Conservation (phyloP, 495 filamentous ascomycete genomes). For the Usnea hakonensis region DNA sequence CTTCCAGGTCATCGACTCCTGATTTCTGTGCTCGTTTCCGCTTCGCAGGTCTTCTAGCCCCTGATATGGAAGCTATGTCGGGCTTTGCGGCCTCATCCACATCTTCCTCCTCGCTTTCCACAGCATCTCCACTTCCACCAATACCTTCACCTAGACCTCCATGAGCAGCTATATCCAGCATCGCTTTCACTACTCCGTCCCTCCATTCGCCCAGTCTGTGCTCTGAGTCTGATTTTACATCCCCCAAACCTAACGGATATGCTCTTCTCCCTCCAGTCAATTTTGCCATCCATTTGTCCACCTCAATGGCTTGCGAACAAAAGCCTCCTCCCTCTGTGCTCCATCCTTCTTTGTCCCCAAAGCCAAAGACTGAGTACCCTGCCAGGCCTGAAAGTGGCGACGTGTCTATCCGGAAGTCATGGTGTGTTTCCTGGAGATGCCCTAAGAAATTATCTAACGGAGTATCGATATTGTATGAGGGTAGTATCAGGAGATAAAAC, state of each 20-base stretch:
- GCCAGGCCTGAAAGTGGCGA: slow-evolving; percentile 65
- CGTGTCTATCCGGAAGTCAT: slow-evolving; percentile 94
- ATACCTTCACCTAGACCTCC: slow-evolving; percentile 73
- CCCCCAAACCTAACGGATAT: slow-evolving; percentile 80
- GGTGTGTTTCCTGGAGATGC: slow-evolving; percentile 81
- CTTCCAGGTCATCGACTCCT: slow-evolving; percentile 69
- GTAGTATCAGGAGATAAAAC: slow-evolving; percentile 77
- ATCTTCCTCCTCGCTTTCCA: slow-evolving; percentile 76
- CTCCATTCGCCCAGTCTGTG: slow-evolving; percentile 68
- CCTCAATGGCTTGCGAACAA: slow-evolving; percentile 78
- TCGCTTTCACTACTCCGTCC: slow-evolving; percentile 59
- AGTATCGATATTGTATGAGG: slow-evolving; percentile 88
- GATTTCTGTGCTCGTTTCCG: slow-evolving; percentile 36
- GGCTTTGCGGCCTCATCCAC: slow-evolving; percentile 39
- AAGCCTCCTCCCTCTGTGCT: slow-evolving; percentile 83
- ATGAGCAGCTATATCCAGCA: slow-evolving; percentile 53
- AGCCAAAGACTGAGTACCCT: slow-evolving; percentile 89
- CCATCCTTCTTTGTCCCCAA: slow-evolving; percentile 88
- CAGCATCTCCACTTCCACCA: slow-evolving; percentile 67
- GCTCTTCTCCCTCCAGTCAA: slow-evolving; percentile 72
- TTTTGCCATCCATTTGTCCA: slow-evolving; percentile 94
- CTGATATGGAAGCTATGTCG: background rate
- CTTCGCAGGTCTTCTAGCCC: slow-evolving; percentile 22
- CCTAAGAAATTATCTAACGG: slow-evolving; percentile 72
- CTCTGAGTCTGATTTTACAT: slow-evolving; percentile 65